Evolutionary conservation across 2,329 filamentous ascomycete species (phyloP).

Genomic region (Ophiocordyceps polyrhachis-furcata): DNA sequence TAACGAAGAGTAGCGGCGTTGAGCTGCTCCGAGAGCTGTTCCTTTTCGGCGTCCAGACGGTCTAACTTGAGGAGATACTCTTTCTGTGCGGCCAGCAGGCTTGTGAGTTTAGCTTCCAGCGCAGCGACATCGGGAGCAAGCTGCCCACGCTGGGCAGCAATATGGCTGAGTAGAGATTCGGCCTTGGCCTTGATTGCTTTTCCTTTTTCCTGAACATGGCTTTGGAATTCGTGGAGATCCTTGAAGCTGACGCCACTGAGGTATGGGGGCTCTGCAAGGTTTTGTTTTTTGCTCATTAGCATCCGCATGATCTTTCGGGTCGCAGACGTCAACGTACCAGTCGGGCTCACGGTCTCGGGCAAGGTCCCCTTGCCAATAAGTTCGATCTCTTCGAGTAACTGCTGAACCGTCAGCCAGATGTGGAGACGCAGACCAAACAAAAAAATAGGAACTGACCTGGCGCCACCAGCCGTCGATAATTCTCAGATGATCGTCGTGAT

Average conservation of each 20-base stretch:
- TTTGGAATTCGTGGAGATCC: conserved; percentile 54
- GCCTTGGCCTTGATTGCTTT: conserved; percentile 60
- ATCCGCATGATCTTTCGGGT: neutral
- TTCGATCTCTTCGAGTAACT: conserved; percentile 48
- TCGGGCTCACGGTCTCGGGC: conserved; percentile 5
- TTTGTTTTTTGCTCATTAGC: conserved; percentile 9
- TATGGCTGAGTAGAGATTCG: conserved; percentile 43
- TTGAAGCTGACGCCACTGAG: conserved; percentile 42
- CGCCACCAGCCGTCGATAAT: conserved; percentile 86
- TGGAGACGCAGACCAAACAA: too few relatives aligned
- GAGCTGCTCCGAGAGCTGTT: conserved; percentile 67
- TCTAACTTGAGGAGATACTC: conserved; percentile 60
- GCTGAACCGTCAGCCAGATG: conserved; percentile 1
- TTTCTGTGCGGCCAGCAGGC: conserved; percentile 66
- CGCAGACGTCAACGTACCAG: conserved; percentile 8
- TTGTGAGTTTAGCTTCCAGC: conserved; percentile 57
- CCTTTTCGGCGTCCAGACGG: conserved; percentile 57
- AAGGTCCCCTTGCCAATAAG: conserved; percentile 33
- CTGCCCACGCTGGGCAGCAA: conserved; percentile 31
- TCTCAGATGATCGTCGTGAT: conserved; percentile 86
- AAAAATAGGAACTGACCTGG: conserved; percentile 44
- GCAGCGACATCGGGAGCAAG: conserved; percentile 50
- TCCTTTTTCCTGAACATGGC: conserved; percentile 60
- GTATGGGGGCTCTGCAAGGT: conserved; percentile 29
- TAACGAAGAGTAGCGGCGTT: conserved; percentile 81